Base-by-base conservation (phyloP, 305 asterid genomes). In the Withania somnifera region DNA sequence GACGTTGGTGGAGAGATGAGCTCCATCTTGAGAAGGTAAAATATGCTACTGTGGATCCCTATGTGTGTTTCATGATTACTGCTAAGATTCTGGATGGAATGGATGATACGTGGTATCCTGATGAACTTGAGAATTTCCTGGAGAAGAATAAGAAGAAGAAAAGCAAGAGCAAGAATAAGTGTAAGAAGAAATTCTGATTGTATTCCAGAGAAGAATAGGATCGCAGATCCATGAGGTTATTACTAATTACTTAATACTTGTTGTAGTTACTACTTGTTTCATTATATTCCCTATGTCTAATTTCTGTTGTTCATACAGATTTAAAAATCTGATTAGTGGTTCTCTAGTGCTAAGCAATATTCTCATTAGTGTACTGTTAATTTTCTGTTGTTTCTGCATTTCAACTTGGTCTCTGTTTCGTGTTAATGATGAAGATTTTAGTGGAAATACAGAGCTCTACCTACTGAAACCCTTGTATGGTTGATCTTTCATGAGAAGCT, bases 11-110 rank as follows among this genome's bases (percentile, higher is more conserved):
- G 57, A 45, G 34, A 13, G 38, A 73, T 7, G 0, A n/a, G n/a
- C n/a, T n/a, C n/a, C 4, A 47, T 14, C 38, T 7, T 0, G 57
- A 73, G 58, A 73, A 73, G 58, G 56, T 47, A 32, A 15, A 73
- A 73, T 45, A 73, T 28, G 79, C 79, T 73, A 73, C 79, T 24
- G 79, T 73, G 40, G 58, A 73, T 47, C 58, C 79, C 4, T 73
- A 45, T 24, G 38, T 73, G 79, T 45, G 79, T 47, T 73, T 45
- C 26, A 73, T 73, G 58, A 32, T 73, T 15, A 50, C 58, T 45
- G 26, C 8, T 45, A 26, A 24, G 26, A 28, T 73, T 14, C n/a
- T 73, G 40, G 58, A 47, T 45, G 19, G 34, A 15, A 45, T 73
- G 79, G 79, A 73, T 47, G 42, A 15, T 24, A 45, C 32, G 38